Base-by-base conservation (phyloP, 148 eudicot genomes). In the Chenopodium album region DNA sequence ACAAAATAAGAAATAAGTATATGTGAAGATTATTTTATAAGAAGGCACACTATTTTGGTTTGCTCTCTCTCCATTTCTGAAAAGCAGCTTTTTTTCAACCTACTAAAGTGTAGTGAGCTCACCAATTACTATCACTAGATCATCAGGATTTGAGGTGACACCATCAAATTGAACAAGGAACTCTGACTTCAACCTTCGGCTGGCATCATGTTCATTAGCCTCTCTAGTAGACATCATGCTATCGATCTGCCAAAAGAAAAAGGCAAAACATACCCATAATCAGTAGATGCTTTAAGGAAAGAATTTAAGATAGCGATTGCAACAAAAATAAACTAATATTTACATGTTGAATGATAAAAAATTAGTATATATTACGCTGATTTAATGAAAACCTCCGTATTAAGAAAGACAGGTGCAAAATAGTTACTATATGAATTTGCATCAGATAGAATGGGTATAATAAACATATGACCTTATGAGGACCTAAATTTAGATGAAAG, bases 141-240 rank as follows among this genome's bases (percentile, higher is more conserved):
- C 99, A 86, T 87, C 86, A 52, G 98, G 89, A 87, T 89, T 92
- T 76, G 99, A 96, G 64, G 93, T 84, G 79, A 96, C 99, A 70
- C 99, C 99, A 71, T 96, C 99, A 90, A 96, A 94, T 86, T 96
- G 99, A 78, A 96, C 97, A 80, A 96, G 89, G 78, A 96, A 96
- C 86, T 96, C 99, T 2, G 99, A 96, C 79, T 96, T 96, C 83
- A 96, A 78, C 77, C 98, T 91, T 87, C 98, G 91, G 87, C 99
- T 96, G 83, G 98, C 97, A 86, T 96, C 99, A 85, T 96, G 94
- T 85, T 96, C 99, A 79, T 89, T 91, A 10, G 97, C 89, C 78
- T 88, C 78, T 84, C 99, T 92, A 28, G 97, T 86, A 31, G 99
- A 96, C 99, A 96, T 89, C 74, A 96, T 90, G 90, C 99, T 96